Evolutionary conservation across 75 land plant species (phyloP).

Genomic region (Selaginella moellendorffii): DNA sequence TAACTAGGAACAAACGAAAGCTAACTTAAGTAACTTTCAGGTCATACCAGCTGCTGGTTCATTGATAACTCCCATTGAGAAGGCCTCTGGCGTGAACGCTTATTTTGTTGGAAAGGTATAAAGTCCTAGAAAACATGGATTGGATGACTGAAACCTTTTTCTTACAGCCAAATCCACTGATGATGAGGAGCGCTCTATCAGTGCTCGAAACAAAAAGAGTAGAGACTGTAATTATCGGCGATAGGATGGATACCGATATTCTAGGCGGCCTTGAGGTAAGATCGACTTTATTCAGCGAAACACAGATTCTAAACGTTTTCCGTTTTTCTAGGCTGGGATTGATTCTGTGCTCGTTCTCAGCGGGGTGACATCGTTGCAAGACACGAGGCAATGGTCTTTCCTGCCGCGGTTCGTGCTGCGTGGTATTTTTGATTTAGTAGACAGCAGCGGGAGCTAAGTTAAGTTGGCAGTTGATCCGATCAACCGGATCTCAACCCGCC

Average conservation of each 20-base stretch:
- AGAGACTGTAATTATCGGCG: background rate
- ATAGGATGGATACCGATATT: background rate
- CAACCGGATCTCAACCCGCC: background rate
- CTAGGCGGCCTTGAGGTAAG: background rate
- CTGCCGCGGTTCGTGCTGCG: background rate
- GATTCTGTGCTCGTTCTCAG: background rate
- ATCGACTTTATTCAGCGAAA: too few species aligned
- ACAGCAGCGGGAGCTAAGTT: background rate
- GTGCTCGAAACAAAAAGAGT: background rate
- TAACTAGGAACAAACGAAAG: too few species aligned
- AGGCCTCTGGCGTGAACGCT: background rate
- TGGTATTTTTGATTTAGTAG: background rate
- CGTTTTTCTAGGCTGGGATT: background rate
- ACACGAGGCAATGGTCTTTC: background rate
- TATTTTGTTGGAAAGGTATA: slow-evolving; percentile 1
- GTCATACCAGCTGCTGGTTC: background rate
- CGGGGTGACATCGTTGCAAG: background rate
- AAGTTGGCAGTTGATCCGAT: too few species aligned
- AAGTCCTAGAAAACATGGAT: too few species aligned
- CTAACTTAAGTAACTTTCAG: too few species aligned
- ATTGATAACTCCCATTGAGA: background rate
- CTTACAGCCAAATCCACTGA: background rate
- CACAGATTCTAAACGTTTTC: background rate
- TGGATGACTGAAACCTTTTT: background rate
- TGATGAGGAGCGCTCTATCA: background rate